These are phyloP conservation scores for Urtica urens DNA, from an alignment of 306 rosid species.

Conservation along the genomic window DNA sequence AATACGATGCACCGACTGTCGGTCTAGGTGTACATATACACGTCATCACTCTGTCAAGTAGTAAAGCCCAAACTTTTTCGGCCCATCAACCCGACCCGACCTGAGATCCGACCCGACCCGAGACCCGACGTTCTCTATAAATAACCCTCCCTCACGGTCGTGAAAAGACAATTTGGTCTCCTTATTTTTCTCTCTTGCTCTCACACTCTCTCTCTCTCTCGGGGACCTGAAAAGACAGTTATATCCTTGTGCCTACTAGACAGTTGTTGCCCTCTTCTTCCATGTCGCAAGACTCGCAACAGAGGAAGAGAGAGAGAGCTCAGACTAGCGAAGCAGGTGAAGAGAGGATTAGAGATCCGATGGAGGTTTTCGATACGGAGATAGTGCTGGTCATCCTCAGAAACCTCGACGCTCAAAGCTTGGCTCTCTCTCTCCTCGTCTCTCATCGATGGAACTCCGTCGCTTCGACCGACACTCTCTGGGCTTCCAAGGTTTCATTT, in stretches of 20 bases:
- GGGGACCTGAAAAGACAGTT: neutral
- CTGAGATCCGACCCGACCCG: no score
- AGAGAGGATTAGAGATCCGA: constrained; percentile 18
- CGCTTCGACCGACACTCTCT: constrained; percentile 31
- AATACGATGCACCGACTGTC: no score
- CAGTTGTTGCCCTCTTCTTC: no score
- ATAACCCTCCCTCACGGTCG: no score
- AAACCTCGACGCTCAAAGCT: constrained; percentile 37
- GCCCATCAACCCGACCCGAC: no score
- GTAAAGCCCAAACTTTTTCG: no score
- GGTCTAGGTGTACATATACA: no score
- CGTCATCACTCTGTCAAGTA: no score
- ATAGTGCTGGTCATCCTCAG: constrained; percentile 18
- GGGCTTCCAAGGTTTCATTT: constrained; percentile 36
- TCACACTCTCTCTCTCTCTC: neutral
- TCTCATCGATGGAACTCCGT: constrained; percentile 28
- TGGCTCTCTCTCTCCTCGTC: constrained; percentile 34
- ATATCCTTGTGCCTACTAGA: no score
- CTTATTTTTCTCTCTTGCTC: no score
- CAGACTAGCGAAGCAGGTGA: neutral
- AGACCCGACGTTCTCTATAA: no score
- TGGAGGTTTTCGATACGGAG: constrained; percentile 24
- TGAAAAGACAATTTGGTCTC: no score
- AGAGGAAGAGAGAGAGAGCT: neutral
- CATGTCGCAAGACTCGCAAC: neutral